A percentile compares a stretch with the other conserved stretches of the same genome.
These are phyloP conservation scores for Beauveria sp. DNA, from an alignment of 2,329 filamentous ascomycete species.

Conservation along the genomic window DNA sequence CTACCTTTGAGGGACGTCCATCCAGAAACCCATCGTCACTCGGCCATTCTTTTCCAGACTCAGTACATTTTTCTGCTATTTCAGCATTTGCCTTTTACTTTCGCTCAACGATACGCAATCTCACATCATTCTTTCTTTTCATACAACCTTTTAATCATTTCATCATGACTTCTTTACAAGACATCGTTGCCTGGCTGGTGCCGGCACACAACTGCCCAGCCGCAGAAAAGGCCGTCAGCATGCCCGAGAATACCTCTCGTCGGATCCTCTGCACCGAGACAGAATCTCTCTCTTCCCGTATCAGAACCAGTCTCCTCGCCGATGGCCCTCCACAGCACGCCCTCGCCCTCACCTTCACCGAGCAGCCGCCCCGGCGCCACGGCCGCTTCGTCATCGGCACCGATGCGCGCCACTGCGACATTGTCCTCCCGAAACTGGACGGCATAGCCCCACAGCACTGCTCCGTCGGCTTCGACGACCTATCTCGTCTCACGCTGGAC, in stretches of 20 bases:
- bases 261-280: slow-evolving; percentile 19
- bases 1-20: slow-evolving; percentile 2
- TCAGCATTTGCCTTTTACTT: not conserved
- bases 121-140: not conserved
- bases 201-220: slow-evolving; percentile 26
- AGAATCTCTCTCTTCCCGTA: slow-evolving; percentile 20
- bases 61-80: not conserved
- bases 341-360: slow-evolving; percentile 28
- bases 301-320: slow-evolving; percentile 19
- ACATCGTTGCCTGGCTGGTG: slow-evolving; percentile 33
- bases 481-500: slow-evolving; percentile 29
- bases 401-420: slow-evolving; percentile 27
- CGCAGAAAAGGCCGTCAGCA: slow-evolving; percentile 25
- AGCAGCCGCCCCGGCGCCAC: slow-evolving; percentile 23
- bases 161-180: slow-evolving; percentile 15
- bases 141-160: not conserved
- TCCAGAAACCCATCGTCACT: not conserved
- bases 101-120: slow-evolving; percentile 9
- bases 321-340: slow-evolving; percentile 19
- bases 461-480: slow-evolving; percentile 30
- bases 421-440: slow-evolving; percentile 27
- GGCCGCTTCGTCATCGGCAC: slow-evolving; percentile 32
- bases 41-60: slow-evolving; percentile 5
- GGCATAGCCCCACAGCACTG: slow-evolving; percentile 31
- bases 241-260: slow-evolving; percentile 24